Evolutionary conservation across 2,329 filamentous ascomycete species (phyloP).

Genomic region (Pyricularia grisea): DNA sequence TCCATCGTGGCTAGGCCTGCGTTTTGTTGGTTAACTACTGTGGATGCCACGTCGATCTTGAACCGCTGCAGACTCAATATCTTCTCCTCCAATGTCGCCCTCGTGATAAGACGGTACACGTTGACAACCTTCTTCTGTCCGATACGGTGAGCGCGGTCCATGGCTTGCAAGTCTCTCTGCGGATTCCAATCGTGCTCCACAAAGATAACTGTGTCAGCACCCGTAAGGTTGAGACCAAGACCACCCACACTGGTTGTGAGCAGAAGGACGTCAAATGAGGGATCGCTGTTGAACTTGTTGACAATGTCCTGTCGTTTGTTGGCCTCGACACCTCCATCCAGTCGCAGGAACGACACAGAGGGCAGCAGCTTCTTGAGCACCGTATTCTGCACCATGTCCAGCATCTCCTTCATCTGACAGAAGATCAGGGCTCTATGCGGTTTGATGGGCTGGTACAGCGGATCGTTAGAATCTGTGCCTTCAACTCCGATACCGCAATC

Average conservation of each 20-base stretch:
- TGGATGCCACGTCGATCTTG: constrained; percentile 97
- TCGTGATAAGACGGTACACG: constrained; percentile 91
- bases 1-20: constrained; percentile 93
- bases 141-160: constrained; percentile 97
- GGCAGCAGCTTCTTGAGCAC: constrained; percentile 88
- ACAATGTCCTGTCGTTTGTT: constrained; percentile 94
- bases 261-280: constrained; percentile 88
- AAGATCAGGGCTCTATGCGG: constrained; percentile 94
- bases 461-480: constrained; percentile 47
- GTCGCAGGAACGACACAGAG: constrained; percentile 82
- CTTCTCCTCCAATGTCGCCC: constrained; percentile 96
- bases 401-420: constrained; percentile 99
- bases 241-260: constrained; percentile 94
- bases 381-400: constrained; percentile 95
- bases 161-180: constrained; percentile 95
- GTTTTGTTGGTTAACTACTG: constrained; percentile 98
- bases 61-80: constrained; percentile 96
- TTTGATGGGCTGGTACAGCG: constrained; percentile 73
- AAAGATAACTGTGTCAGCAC: constrained; percentile 97
- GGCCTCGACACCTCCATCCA: constrained; percentile 88
- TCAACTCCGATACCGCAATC: constrained; percentile 93
- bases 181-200: constrained; percentile 99
- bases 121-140: constrained; percentile 99
- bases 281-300: constrained; percentile 97
- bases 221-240: constrained; percentile 87